Percentiles rank a stretch among this genome's conserved stretches.
phyloP scores from a whole-genome alignment of 2,329 filamentous ascomycete genomes.

The Huntiella savannae region DNA sequence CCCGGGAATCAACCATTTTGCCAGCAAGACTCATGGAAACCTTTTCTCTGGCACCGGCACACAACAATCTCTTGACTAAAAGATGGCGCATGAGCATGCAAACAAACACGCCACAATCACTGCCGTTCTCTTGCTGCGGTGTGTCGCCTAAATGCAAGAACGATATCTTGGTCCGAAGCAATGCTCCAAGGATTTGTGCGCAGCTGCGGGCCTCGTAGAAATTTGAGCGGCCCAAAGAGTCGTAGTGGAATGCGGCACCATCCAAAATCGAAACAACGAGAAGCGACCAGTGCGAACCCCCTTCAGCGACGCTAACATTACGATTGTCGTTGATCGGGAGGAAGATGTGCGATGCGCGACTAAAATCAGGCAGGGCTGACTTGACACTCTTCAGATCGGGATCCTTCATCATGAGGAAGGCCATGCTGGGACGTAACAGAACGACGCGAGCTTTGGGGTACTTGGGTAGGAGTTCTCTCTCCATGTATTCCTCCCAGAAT shows the following conservation, averaged over 20 bases:
- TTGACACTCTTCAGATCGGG: constrained; percentile 34
- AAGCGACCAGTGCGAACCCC: constrained; percentile 85
- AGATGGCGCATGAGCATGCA: constrained; percentile 89
- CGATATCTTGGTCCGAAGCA: constrained; percentile 48
- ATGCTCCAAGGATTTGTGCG: constrained; percentile 45
- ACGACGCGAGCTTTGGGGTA: constrained; percentile 74
- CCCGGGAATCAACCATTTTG: constrained; percentile 61
- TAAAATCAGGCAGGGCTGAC: constrained; percentile 64
- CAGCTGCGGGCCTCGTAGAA: constrained; percentile 51
- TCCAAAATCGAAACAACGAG: constrained; percentile 79
- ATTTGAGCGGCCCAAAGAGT: constrained; percentile 64
- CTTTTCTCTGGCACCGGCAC: constrained; percentile 63
- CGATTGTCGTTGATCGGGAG: constrained; percentile 82
- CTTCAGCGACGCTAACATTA: constrained; percentile 60
- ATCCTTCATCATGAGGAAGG: constrained; percentile 72
- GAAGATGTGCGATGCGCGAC: constrained; percentile 73
- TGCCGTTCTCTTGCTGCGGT: constrained; percentile 80
- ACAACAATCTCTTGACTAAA: constrained; percentile 65
- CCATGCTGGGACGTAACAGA: constrained; percentile 81
- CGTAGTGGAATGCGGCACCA: constrained; percentile 89
- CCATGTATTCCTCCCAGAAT: constrained; percentile 96
- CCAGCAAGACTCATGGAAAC: constrained; percentile 87
- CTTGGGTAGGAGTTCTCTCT: constrained; percentile 64
- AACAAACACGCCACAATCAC: constrained; percentile 89
- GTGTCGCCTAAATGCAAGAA: constrained; percentile 72